Conservation (phyloP, 2,329 filamentous ascomycete species). For the Calonectria naviculata region DNA sequence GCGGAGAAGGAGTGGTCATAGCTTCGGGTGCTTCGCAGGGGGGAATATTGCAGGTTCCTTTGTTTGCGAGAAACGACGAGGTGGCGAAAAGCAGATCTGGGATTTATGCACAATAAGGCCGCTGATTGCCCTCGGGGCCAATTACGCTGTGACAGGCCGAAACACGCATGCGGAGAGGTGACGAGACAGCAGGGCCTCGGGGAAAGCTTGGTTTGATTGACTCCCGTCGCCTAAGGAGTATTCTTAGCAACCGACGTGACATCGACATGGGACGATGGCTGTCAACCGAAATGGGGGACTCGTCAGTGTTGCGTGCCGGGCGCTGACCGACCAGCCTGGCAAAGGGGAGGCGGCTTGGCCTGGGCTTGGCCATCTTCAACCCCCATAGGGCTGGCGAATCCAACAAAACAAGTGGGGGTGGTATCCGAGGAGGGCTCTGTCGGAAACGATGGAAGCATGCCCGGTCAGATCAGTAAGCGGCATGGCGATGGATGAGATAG, state of each 20-base stretch:
- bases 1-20: constrained; percentile 8
- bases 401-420: not conserved
- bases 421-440: not conserved
- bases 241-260: not conserved
- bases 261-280: not conserved
- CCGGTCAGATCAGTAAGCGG: constrained; percentile 12
- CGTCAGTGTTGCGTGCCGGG: not conserved
- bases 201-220: not conserved
- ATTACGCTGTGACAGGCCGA: not conserved
- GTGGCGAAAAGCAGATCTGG: not conserved
- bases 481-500: not conserved
- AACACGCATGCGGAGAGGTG: not conserved
- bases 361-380: not conserved
- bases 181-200: not conserved
- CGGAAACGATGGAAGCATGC: not conserved
- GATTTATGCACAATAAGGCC: not conserved
- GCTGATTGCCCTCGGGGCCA: not conserved
- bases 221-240: not conserved
- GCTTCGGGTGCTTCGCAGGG: not conserved
- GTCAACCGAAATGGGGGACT: not conserved
- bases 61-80: not conserved
- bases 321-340: not conserved
- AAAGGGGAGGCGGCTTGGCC: not conserved
- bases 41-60: not conserved
- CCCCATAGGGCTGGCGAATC: constrained; percentile 20